These are phyloP conservation scores for Pyrus bretschneideri DNA, from an alignment of 306 rosid genomes.

Conservation along the genomic window DNA sequence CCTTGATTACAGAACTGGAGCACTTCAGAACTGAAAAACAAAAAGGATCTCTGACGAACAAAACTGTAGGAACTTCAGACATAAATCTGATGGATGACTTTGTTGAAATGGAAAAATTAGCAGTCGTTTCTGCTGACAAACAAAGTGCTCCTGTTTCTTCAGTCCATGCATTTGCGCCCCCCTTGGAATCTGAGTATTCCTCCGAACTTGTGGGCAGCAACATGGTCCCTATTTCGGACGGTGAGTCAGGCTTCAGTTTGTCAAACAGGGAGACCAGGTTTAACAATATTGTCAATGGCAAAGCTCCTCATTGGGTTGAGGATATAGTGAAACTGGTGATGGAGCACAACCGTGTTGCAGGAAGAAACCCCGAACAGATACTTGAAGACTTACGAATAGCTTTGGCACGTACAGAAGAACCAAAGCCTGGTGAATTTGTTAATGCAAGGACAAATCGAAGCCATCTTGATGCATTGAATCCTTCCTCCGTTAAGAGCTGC, in stretches of 20 bases:
- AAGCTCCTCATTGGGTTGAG: conserved; percentile 57
- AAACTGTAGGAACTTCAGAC: conserved; percentile 55
- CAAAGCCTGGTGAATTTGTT: conserved; percentile 13
- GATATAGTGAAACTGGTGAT: conserved; percentile 43
- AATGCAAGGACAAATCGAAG: conserved; percentile 20
- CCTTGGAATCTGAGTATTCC: conserved; percentile 31
- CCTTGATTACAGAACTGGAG: conserved; percentile 69
- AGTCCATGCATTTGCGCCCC: conserved; percentile 25
- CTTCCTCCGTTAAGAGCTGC: conserved; percentile 14
- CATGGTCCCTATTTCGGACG: conserved; percentile 36
- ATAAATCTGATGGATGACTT: conserved; percentile 86
- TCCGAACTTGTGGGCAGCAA: conserved; percentile 29
- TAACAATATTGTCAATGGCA: conserved; percentile 16
- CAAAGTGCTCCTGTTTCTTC: conserved; percentile 30
- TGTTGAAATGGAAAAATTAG: conserved; percentile 87
- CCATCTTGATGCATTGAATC: conserved; percentile 25
- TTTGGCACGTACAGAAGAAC: conserved; percentile 26
- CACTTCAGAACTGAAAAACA: conserved; percentile 52
- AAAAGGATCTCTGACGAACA: conserved; percentile 36
- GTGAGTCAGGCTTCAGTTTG: conserved; percentile 26
- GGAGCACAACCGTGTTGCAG: conserved; percentile 39
- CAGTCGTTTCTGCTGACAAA: conserved; percentile 59
- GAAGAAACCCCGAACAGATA: conserved; percentile 37
- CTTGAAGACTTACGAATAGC: conserved; percentile 47
- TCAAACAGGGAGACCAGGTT: conserved; percentile 32